These are phyloP conservation scores for Dillenia suffruticosa DNA, from an alignment of 164 flowering plant species.

Conservation along the genomic window DNA sequence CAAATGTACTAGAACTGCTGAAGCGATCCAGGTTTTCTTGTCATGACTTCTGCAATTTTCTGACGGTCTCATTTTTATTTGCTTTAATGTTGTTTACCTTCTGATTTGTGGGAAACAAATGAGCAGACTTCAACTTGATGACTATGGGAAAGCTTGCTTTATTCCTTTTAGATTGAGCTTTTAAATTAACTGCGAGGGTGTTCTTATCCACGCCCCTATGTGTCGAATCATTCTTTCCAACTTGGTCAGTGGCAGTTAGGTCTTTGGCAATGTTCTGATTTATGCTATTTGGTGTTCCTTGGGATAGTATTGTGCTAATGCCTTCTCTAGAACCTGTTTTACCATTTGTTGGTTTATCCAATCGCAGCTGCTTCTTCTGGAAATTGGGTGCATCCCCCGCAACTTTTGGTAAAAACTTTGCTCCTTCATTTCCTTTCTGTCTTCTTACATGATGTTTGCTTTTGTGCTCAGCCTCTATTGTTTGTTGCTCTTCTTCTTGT, in stretches of 20 bases:
- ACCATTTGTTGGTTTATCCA: slow-evolving; percentile 9
- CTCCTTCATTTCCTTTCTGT: slow-evolving; percentile 22
- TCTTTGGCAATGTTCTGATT: slow-evolving; percentile 11
- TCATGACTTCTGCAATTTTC: slow-evolving; percentile 28
- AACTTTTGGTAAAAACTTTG: slow-evolving; percentile 18
- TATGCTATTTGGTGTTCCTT: slow-evolving; percentile 12
- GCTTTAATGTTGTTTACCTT: slow-evolving; percentile 13
- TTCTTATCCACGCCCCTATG: slow-evolving; percentile 18
- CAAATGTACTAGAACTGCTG: not conserved
- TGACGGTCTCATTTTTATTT: slow-evolving; percentile 21
- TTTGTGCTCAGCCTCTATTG: slow-evolving; percentile 22
- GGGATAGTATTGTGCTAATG: slow-evolving; percentile 9
- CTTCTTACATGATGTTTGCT: slow-evolving; percentile 20
- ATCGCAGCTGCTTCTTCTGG: slow-evolving; percentile 22
- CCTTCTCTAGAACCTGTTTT: slow-evolving; percentile 22
- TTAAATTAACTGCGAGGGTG: slow-evolving; percentile 8
- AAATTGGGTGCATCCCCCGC: slow-evolving; percentile 6
- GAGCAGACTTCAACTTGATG: slow-evolving; percentile 14
- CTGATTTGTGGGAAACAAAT: slow-evolving; percentile 9
- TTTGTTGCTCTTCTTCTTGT: slow-evolving; percentile 21
- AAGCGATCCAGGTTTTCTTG: slow-evolving; percentile 13
- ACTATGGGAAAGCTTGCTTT: slow-evolving; percentile 7
- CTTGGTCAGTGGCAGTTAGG: slow-evolving; percentile 6
- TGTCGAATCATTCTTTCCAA: slow-evolving; percentile 9
- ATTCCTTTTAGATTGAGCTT: slow-evolving; percentile 7